These are phyloP conservation scores for Fusarium paranaense DNA, from an alignment of 2,329 filamentous ascomycete species.

Conservation along the genomic window DNA sequence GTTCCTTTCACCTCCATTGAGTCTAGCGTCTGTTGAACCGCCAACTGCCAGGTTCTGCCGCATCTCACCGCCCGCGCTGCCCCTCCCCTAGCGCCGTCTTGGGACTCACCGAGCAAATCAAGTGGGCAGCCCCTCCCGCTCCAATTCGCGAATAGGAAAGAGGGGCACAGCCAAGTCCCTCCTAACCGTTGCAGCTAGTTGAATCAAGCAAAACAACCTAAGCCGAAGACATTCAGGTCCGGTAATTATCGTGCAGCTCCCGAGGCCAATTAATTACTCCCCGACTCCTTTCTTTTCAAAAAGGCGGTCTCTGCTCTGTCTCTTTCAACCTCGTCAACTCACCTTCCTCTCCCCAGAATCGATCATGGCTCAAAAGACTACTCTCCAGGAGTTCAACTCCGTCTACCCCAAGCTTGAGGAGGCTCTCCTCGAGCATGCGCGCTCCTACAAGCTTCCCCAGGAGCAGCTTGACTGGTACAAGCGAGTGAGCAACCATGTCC, in stretches of 20 bases:
- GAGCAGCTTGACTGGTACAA: constrained; percentile 89
- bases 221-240: constrained; percentile 10
- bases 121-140: constrained; percentile 9
- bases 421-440: constrained; percentile 82
- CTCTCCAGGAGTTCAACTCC: constrained; percentile 87
- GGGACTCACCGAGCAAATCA: constrained; percentile 41
- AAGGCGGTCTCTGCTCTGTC: constrained; percentile 19
- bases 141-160: constrained; percentile 38
- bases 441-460: constrained; percentile 84
- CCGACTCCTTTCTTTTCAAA: constrained; percentile 12
- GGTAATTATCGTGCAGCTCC: constrained; percentile 41
- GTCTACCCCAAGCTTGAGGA: constrained; percentile 89
- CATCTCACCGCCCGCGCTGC: constrained; percentile 24
- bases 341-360: neutral
- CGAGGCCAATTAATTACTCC: constrained; percentile 18
- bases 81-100: constrained; percentile 32
- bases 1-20: neutral
- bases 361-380: constrained; percentile 76
- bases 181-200: neutral
- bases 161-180: constrained; percentile 34
- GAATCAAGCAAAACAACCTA: constrained; percentile 1
- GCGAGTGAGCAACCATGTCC: constrained; percentile 65
- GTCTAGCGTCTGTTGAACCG: constrained; percentile 1
- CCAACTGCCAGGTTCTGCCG: constrained; percentile 21
- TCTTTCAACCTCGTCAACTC: neutral